phyloP scores from a whole-genome alignment of 495 filamentous ascomycete genomes.

The Penicillium silybi region DNA sequence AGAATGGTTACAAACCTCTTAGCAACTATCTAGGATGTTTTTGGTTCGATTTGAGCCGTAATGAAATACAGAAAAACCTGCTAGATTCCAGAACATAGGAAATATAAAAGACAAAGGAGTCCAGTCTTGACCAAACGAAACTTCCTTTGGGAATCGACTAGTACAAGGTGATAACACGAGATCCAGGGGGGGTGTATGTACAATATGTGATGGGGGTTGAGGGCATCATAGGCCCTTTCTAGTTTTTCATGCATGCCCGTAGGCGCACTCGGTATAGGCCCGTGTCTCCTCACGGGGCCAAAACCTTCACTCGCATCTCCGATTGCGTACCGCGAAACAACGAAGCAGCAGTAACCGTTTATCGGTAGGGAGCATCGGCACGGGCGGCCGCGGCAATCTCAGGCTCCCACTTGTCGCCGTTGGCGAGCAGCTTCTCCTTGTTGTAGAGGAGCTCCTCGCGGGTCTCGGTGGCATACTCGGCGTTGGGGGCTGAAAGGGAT shows the following conservation, averaged over 20 bases:
- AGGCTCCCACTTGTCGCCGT: constrained; percentile 97
- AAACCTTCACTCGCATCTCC: constrained; percentile 1
- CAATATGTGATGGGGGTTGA: constrained; percentile 26
- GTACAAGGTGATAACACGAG: constrained; percentile 33
- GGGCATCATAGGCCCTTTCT: constrained; percentile 15
- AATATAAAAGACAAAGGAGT: constrained; percentile 23
- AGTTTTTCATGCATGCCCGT: constrained; percentile 20
- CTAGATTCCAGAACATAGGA: constrained; percentile 26
- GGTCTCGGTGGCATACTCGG: constrained; percentile 96
- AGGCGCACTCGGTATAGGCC: constrained; percentile 9
- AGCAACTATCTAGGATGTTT: background rate
- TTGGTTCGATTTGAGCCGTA: constrained; percentile 6
- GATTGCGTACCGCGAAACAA: background rate
- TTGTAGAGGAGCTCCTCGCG: constrained; percentile 97
- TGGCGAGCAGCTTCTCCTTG: constrained; percentile 89
- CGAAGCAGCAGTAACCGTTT: constrained; percentile 24
- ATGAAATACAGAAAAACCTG: constrained; percentile 17
- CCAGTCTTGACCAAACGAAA: constrained; percentile 7
- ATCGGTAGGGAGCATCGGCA: constrained; percentile 87
- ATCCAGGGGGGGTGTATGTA: constrained; percentile 32
- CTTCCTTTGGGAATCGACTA: constrained; percentile 29
- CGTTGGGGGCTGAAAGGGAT: constrained; percentile 65
- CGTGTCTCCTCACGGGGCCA: constrained; percentile 6
- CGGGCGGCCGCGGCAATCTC: constrained; percentile 88
- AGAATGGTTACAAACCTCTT: background rate